Conservation (phyloP, 202 grass and related monocot genomes). For the Schoenoplectus triqueter region DNA sequence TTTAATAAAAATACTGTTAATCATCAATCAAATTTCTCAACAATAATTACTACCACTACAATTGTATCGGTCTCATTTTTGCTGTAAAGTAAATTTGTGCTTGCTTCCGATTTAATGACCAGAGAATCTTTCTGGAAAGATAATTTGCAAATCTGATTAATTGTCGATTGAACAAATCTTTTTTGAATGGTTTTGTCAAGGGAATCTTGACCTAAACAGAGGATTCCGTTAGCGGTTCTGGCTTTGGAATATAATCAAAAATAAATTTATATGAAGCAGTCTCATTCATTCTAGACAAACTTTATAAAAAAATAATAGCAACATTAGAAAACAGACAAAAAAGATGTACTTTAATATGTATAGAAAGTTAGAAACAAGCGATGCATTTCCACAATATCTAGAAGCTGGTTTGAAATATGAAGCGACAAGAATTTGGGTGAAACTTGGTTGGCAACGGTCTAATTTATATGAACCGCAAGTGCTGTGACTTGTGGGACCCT, state of each 20-base stretch:
- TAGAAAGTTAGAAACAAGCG: background rate
- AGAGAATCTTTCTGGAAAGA: background rate
- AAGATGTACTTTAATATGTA: background rate
- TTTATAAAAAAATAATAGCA: background rate
- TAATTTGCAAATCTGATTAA: background rate
- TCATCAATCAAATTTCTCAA: too few species aligned
- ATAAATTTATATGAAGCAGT: background rate
- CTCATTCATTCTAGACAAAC: background rate
- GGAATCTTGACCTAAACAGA: background rate
- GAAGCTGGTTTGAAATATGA: slow-evolving; percentile 31
- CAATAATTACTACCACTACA: too few species aligned
- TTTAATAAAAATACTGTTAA: too few species aligned
- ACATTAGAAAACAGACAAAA: slow-evolving; percentile 3
- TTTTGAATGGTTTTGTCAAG: background rate
- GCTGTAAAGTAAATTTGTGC: background rate
- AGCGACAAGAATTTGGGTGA: background rate
- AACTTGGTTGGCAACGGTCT: background rate
- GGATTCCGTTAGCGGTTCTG: background rate
- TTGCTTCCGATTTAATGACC: background rate
- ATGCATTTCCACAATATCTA: slow-evolving; percentile 11
- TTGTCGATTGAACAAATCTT: background rate
- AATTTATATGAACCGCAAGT: background rate
- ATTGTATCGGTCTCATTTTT: background rate
- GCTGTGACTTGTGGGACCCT: background rate
- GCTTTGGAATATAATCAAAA: background rate